Evolutionary conservation across 257 asterid genomes (phyloP).

Genomic region (Scutellaria minor): DNA sequence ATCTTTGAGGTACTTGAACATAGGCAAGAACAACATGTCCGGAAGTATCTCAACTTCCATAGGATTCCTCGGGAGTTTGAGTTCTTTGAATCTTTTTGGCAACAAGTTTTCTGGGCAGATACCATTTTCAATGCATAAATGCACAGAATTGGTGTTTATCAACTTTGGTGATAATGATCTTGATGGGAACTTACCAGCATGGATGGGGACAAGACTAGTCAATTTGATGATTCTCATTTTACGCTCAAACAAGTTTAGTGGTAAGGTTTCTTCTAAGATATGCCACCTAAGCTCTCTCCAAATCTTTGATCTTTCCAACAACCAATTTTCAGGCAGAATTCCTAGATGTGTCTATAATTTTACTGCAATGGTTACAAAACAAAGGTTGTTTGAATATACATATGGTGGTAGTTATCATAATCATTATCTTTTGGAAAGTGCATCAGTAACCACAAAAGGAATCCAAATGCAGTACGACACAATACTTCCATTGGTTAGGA

Average conservation of each 20-base stretch:
- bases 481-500: too few species aligned
- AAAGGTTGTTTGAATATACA: too few species aligned
- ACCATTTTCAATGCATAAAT: constrained; percentile 41
- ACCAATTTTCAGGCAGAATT: constrained; percentile 31
- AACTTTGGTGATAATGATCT: constrained; percentile 38
- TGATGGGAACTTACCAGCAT: constrained; percentile 35
- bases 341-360: constrained; percentile 5
- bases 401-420: too few species aligned
- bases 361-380: constrained; percentile 13
- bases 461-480: too few species aligned
- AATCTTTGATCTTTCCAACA: constrained; percentile 39
- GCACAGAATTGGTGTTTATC: constrained; percentile 31
- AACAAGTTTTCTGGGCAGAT: constrained; percentile 39
- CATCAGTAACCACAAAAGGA: too few species aligned
- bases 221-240: constrained; percentile 23
- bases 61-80: not conserved
- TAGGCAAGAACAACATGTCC: constrained; percentile 38
- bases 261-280: constrained; percentile 33
- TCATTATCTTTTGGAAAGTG: too few species aligned
- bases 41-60: constrained; percentile 43
- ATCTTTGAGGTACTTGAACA: not conserved
- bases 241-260: constrained; percentile 38
- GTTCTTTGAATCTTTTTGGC: constrained; percentile 31
- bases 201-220: constrained; percentile 37
- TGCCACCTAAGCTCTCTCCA: constrained; percentile 37